Evolutionary conservation across 495 filamentous ascomycete genomes (phyloP).

Genomic region (Tuber aestivum): DNA sequence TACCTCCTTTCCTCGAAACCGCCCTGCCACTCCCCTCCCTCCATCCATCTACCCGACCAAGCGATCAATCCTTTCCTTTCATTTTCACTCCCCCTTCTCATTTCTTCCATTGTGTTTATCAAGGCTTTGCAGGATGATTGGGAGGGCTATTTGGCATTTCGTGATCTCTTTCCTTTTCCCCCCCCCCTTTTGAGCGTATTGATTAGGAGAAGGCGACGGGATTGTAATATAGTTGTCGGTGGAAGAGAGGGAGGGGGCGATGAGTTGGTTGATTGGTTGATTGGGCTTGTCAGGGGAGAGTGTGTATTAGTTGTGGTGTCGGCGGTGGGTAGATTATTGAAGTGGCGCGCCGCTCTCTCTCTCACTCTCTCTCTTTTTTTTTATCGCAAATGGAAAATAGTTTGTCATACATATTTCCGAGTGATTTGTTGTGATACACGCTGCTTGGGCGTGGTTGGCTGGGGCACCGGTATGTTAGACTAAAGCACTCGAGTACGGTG

Average conservation of each 20-base stretch:
- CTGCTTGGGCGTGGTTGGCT: background rate
- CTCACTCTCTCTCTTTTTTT: no score
- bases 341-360: background rate
- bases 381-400: background rate
- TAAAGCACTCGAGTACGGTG: no score
- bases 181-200: constrained; percentile 4
- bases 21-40: background rate
- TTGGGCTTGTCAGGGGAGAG: constrained; percentile 12
- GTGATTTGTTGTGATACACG: background rate
- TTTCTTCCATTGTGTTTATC: constrained; percentile 18
- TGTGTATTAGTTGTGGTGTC: background rate
- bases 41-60: background rate
- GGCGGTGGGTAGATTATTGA: background rate
- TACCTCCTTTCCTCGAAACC: background rate
- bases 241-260: background rate
- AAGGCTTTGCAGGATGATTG: background rate
- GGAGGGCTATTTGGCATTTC: constrained; percentile 9
- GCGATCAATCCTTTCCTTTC: constrained; percentile 12
- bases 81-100: constrained; percentile 15
- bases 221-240: constrained; percentile 10
- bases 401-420: background rate
- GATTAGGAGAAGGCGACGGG: background rate
- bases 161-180: constrained; percentile 5
- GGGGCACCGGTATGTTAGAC: background rate
- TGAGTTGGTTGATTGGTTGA: background rate